Percentiles rank a stretch among this genome's conserved stretches.
Evolutionary conservation across 805 yeast species (phyloP).

Genomic region (Ogataea trehaloabstinens): DNA sequence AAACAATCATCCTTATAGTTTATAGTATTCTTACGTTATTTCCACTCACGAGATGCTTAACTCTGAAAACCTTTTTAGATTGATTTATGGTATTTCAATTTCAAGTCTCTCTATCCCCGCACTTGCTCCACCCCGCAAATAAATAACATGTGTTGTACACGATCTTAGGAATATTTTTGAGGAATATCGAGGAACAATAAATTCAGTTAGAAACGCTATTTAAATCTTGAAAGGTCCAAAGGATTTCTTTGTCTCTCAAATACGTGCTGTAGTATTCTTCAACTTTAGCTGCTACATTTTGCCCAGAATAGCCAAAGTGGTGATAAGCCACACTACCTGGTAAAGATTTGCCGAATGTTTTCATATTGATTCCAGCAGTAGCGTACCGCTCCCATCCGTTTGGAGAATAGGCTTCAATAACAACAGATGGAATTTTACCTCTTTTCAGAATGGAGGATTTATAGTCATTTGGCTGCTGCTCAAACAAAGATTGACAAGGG

Average conservation of each 20-base stretch:
- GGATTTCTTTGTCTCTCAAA: neutral
- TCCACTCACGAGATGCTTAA: too few relatives aligned
- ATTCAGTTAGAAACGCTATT: neutral
- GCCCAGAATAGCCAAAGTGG: conserved; percentile 84
- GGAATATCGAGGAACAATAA: neutral
- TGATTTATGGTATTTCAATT: too few relatives aligned
- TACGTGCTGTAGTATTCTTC: conserved; percentile 20
- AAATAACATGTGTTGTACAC: too few relatives aligned
- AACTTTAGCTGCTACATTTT: conserved; percentile 64
- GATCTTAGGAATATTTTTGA: too few relatives aligned
- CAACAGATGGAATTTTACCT: conserved; percentile 86
- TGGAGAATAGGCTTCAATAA: conserved; percentile 90
- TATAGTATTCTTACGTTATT: too few relatives aligned
- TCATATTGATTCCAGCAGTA: conserved; percentile 93
- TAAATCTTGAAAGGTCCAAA: neutral
- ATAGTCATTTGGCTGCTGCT: conserved; percentile 80
- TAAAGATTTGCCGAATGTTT: conserved; percentile 96
- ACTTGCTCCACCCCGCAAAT: too few relatives aligned
- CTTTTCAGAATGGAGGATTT: conserved; percentile 76
- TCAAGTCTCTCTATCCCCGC: too few relatives aligned
- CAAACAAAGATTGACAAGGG: conserved; percentile 91
- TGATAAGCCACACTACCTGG: conserved; percentile 79
- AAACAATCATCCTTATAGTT: too few relatives aligned
- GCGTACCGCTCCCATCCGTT: conserved; percentile 93
- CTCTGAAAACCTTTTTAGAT: too few relatives aligned